Conservation (phyloP, 1,284 basidiomycete species). For the Meripilus lineatus region DNA sequence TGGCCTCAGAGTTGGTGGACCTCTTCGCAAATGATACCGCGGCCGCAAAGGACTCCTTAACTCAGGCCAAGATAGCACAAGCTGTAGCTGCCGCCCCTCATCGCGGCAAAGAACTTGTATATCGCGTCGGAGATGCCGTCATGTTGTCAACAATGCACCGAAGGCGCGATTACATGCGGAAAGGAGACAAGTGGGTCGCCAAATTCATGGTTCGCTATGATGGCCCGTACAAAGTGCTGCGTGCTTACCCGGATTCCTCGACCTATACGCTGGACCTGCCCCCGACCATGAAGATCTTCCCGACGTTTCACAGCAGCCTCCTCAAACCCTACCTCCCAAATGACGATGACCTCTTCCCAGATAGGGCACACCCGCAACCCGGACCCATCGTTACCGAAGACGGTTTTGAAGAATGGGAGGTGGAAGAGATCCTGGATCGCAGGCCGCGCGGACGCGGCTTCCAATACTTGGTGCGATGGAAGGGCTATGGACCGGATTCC, state of each 20-base stretch:
- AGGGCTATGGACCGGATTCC: slow-evolving; percentile 9
- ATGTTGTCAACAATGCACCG: slow-evolving; percentile 12
- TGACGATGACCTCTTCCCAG: slow-evolving; percentile 12
- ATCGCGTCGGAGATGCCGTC: slow-evolving; percentile 8
- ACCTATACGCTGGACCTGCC: slow-evolving; percentile 15
- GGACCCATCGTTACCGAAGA: slow-evolving; percentile 3
- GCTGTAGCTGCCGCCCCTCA: slow-evolving; percentile 5
- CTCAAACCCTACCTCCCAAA: slow-evolving; percentile 1
- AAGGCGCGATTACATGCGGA: slow-evolving; percentile 12
- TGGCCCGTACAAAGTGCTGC: slow-evolving; percentile 14
- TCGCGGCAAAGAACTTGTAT: slow-evolving; percentile 6
- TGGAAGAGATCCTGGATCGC: slow-evolving; percentile 5
- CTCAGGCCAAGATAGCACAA: slow-evolving; percentile 7
- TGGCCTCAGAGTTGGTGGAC: slow-evolving; percentile 3
- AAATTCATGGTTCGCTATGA: slow-evolving; percentile 20
- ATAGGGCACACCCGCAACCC: neutral
- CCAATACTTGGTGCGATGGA: slow-evolving; percentile 11
- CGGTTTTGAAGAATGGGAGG: slow-evolving; percentile 1
- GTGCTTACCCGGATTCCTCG: slow-evolving; percentile 10
- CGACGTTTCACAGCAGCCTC: slow-evolving; percentile 9
- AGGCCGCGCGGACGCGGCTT: slow-evolving; percentile 3
- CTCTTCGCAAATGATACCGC: slow-evolving; percentile 1
- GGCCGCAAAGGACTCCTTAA: slow-evolving; percentile 8
- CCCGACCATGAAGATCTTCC: slow-evolving; percentile 1
- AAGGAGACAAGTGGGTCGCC: slow-evolving; percentile 10